phyloP scores from a whole-genome alignment of 345 rosid species.

The Populus ilicifolia region DNA sequence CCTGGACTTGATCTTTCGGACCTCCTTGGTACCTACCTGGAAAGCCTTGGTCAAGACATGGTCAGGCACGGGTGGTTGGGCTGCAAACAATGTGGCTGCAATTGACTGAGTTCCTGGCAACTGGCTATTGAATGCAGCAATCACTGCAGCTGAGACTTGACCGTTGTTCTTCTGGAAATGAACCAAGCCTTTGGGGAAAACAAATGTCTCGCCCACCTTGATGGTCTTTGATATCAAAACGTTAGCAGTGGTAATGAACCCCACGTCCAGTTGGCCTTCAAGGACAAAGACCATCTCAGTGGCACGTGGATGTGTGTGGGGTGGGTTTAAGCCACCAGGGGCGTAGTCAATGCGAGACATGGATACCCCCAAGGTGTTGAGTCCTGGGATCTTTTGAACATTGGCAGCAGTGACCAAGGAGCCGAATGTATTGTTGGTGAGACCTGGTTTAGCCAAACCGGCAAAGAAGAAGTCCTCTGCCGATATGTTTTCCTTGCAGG shows the following conservation, averaged over 20 bases:
- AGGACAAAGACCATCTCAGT: conserved; percentile 26
- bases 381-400: conserved; percentile 25
- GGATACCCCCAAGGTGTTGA: conserved; percentile 28
- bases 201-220: conserved; percentile 18
- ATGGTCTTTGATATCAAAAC: conserved; percentile 15
- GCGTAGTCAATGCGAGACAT: conserved; percentile 29
- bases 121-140: conserved; percentile 34
- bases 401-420: conserved; percentile 18
- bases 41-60: conserved; percentile 20
- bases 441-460: conserved; percentile 13
- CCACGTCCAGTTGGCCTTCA: conserved; percentile 22
- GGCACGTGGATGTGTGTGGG: conserved; percentile 35
- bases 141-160: conserved; percentile 10
- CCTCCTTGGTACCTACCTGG: conserved; percentile 20
- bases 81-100: conserved; percentile 14
- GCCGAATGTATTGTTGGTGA: conserved; percentile 16
- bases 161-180: conserved; percentile 29
- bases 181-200: conserved; percentile 23
- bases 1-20: conserved; percentile 20
- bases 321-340: conserved; percentile 26
- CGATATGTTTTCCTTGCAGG: conserved; percentile 14
- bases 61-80: conserved; percentile 25
- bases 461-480: conserved; percentile 24
- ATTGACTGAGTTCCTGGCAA: conserved; percentile 28
- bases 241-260: conserved; percentile 31